These are phyloP conservation scores for Mucor lusitanicus DNA, from an alignment of 371 early-diverging fungal species.

Conservation along the genomic window DNA sequence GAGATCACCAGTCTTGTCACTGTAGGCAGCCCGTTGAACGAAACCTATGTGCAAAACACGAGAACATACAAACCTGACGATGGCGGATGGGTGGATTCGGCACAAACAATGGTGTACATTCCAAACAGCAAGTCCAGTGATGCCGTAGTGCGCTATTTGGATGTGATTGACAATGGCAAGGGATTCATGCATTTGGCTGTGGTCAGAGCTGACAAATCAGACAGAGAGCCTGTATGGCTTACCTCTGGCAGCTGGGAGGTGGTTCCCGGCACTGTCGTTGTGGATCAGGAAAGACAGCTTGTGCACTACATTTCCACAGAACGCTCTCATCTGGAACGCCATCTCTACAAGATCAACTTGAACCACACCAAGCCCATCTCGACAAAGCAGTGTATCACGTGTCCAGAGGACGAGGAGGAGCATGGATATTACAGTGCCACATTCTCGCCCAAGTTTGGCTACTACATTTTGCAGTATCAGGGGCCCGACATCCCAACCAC, in stretches of 20 bases:
- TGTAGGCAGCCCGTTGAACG: constrained; percentile 5
- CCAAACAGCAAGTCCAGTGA: constrained; percentile 29
- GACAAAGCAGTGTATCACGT: constrained; percentile 36
- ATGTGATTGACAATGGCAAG: constrained; percentile 69
- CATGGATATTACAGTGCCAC: constrained; percentile 69
- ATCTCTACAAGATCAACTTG: constrained; percentile 57
- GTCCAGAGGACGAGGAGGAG: constrained; percentile 24
- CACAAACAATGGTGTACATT: constrained; percentile 45
- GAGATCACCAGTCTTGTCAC: constrained; percentile 62
- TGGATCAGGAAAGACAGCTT: constrained; percentile 53
- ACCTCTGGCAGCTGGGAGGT: constrained; percentile 89
- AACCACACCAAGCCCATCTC: constrained; percentile 12
- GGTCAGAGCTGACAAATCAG: constrained; percentile 33
- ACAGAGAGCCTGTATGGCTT: constrained; percentile 57
- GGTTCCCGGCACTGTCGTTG: constrained; percentile 54
- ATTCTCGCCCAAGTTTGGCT: constrained; percentile 74
- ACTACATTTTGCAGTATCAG: constrained; percentile 69
- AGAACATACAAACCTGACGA: constrained; percentile 62
- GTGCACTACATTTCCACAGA: constrained; percentile 73
- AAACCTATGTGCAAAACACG: constrained; percentile 33
- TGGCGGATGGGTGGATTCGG: constrained; percentile 73
- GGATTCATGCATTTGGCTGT: constrained; percentile 84
- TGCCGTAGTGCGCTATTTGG: constrained; percentile 63
- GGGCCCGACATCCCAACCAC: constrained; percentile 89
- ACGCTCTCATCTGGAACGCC: constrained; percentile 71